Evolutionary conservation across 1,284 basidiomycete species (phyloP), one percentile per base, ranked within the genome.

Genomic region (Coniferiporia sulphurascens): DNA sequence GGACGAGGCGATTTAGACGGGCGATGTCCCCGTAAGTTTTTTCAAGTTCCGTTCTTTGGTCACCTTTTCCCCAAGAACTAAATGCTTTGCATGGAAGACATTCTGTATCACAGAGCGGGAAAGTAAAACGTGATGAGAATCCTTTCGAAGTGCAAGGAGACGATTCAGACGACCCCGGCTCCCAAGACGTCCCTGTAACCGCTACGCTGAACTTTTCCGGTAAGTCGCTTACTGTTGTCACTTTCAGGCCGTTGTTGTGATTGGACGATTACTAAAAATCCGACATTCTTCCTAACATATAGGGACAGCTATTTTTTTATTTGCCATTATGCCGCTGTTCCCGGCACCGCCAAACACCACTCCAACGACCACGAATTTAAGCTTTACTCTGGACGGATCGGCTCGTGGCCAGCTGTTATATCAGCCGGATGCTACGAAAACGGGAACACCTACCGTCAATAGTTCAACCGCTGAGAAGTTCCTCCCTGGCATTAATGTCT

Each of bases 191-290:
- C 12, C 68, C 72, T 17, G 75, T 81, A n/a, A 75, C 72, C 2
- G 71, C 75, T 3, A 70, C 74, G 53, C 74, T 80, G 64, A 77
- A 76, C 58, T 83, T 83, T 62, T 79, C 73, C 46, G 81, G 81
- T 80, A 63, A 60, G 72, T 45, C 35, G 44, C 41, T 49, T 45
- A 0, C 38, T 56, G 27, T 2, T 3, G 13, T 22, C 34, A 10
- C 21, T 17, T 56, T 56, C 15, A n/a, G 44, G 34, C 8, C 22
- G 6, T 45, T 34, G 6, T 45, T 13, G 48, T 21, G 21, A 51
- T 57, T 48, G 45, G 45, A 12, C 34, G 50, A 58, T 27, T 48
- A 43, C 22, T 27, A 52, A 36, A 27, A 22, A 15, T 51, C 19
- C 48, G 46, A 44, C 15, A 43, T 36, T 55, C 36, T 62, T 15